These are phyloP conservation scores for Dactylellina sp. DNA, from an alignment of 2,329 filamentous ascomycete genomes.

Conservation along the genomic window DNA sequence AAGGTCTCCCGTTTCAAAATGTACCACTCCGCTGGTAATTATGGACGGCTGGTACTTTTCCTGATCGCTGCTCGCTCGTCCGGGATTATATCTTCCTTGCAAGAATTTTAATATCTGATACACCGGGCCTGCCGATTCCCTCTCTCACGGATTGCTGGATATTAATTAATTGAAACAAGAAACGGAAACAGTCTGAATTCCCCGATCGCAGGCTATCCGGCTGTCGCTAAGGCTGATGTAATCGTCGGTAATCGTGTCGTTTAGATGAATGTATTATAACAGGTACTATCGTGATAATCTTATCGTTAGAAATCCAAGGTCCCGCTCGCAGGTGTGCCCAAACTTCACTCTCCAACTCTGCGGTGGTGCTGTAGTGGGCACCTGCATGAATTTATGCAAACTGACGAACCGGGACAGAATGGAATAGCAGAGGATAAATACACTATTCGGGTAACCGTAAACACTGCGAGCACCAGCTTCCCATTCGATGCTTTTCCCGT, in stretches of 20 bases:
- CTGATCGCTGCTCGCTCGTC: too few relatives aligned
- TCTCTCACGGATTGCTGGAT: too few relatives aligned
- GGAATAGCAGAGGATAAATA: background rate
- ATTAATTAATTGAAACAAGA: constrained; percentile 32
- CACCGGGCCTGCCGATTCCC: constrained; percentile 14
- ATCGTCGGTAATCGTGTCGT: constrained; percentile 28
- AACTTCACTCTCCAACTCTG: too few relatives aligned
- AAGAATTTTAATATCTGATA: background rate
- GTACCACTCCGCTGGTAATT: constrained; percentile 49
- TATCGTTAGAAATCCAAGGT: too few relatives aligned
- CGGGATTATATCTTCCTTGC: too few relatives aligned
- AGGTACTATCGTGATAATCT: too few relatives aligned
- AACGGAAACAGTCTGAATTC: constrained; percentile 20
- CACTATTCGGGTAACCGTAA: background rate
- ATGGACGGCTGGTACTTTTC: constrained; percentile 3
- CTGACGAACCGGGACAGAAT: background rate
- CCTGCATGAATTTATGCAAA: constrained; percentile 15
- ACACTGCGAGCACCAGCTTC: background rate
- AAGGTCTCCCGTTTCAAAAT: constrained; percentile 35
- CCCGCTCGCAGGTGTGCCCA: too few relatives aligned
- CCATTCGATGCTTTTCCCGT: background rate
- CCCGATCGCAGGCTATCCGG: too few relatives aligned
- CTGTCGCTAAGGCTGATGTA: constrained; percentile 27
- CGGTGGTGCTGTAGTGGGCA: constrained; percentile 1
- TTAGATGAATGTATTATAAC: constrained; percentile 20